These are phyloP conservation scores for Pseudogymnoascus sp. DNA, from an alignment of 2,329 filamentous ascomycete species.

Conservation along the genomic window DNA sequence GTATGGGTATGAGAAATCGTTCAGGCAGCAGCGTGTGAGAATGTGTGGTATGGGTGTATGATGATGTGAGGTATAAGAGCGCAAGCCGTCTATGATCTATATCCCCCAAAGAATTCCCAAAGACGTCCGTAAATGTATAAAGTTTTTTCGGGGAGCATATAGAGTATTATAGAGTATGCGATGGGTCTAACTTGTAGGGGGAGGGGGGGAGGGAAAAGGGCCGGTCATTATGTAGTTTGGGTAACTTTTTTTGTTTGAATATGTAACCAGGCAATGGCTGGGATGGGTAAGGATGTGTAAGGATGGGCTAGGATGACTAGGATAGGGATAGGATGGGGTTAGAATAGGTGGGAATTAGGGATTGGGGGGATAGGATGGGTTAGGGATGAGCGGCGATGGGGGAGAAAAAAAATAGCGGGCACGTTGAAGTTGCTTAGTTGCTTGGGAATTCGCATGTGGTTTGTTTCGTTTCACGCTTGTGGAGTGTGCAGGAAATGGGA, in stretches of 20 bases:
- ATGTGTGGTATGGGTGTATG: neutral
- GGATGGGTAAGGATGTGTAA: neutral
- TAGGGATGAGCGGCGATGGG: neutral
- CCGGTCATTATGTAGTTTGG: neutral
- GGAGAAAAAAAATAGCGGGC: neutral
- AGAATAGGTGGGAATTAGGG: neutral
- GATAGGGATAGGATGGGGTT: neutral
- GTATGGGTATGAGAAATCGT: neutral
- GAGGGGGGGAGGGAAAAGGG: neutral
- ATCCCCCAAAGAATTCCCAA: neutral
- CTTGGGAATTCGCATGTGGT: neutral
- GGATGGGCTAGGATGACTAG: neutral
- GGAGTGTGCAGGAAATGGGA: neutral
- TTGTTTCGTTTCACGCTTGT: neutral
- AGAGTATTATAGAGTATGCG: conserved; percentile 2
- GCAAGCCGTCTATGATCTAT: neutral
- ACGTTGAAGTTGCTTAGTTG: neutral
- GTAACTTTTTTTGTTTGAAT: neutral
- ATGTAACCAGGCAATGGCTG: neutral
- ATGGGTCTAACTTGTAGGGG: neutral
- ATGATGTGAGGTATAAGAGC: neutral
- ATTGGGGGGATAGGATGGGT: neutral
- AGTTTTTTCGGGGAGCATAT: neutral
- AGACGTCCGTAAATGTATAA: neutral
- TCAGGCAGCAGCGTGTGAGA: neutral